These are phyloP conservation scores for Penicillium taxi DNA, from an alignment of 495 filamentous ascomycete genomes.

Conservation along the genomic window DNA sequence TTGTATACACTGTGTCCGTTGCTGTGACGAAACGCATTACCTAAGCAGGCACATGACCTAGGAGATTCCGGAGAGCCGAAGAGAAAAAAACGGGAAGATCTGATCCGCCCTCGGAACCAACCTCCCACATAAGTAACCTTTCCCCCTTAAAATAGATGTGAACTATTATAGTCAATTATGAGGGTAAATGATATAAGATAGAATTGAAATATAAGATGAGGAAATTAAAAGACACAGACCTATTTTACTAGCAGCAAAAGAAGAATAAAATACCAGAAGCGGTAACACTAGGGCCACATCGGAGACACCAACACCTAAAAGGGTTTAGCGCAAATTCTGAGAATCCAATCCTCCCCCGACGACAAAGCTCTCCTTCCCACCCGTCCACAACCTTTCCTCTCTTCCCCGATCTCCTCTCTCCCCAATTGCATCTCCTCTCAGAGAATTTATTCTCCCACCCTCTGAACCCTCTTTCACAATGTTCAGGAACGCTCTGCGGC, in stretches of 20 bases:
- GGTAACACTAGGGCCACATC: conserved; percentile 39
- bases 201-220: neutral
- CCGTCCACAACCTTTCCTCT: conserved; percentile 43
- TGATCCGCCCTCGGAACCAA: conserved; percentile 24
- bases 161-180: conserved; percentile 10
- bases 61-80: conserved; percentile 37
- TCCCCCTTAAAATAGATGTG: neutral
- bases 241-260: neutral
- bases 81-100: conserved; percentile 33
- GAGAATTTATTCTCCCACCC: conserved; percentile 39
- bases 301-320: conserved; percentile 38
- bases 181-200: neutral
- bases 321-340: conserved; percentile 41
- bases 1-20: conserved; percentile 14
- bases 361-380: conserved; percentile 50
- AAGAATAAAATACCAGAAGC: conserved; percentile 14
- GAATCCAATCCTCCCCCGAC: conserved; percentile 42
- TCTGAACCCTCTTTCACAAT: conserved; percentile 58
- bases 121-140: neutral
- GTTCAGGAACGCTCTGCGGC: conserved; percentile 97
- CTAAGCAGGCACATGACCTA: conserved; percentile 28
- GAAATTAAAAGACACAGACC: neutral
- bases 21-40: conserved; percentile 34
- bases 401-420: conserved; percentile 39
- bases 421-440: conserved; percentile 44